phyloP scores from a whole-genome alignment of 192 early-diverging fungal genomes.

The Phlyctochytrium bullatum region DNA sequence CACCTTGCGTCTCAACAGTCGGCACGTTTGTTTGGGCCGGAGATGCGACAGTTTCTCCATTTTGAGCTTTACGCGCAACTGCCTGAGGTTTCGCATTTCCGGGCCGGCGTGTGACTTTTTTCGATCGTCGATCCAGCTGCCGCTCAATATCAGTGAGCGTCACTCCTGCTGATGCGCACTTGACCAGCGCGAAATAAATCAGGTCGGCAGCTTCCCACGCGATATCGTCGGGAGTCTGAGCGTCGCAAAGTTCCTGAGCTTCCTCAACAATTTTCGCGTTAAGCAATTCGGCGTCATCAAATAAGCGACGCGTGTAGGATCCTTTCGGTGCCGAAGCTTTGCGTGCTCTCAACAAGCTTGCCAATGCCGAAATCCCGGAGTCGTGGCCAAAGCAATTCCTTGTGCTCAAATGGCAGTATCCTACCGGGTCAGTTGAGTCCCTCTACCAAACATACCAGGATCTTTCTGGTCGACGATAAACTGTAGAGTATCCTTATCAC shows the following conservation, averaged over 20 bases:
- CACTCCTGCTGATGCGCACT: constrained; percentile 80
- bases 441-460: constrained; percentile 56
- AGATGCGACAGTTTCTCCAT: neutral
- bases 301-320: constrained; percentile 90
- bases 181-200: constrained; percentile 91
- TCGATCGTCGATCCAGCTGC: constrained; percentile 77
- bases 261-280: constrained; percentile 95
- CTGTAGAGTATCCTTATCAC: constrained; percentile 83
- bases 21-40: neutral
- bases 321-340: constrained; percentile 73
- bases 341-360: constrained; percentile 64
- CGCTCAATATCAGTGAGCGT: constrained; percentile 80
- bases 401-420: constrained; percentile 93
- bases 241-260: constrained; percentile 87
- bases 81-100: constrained; percentile 90
- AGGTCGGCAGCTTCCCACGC: constrained; percentile 96
- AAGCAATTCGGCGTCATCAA: constrained; percentile 76
- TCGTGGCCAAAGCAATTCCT: constrained; percentile 88
- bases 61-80: neutral
- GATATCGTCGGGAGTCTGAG: constrained; percentile 70
- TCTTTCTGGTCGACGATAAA: constrained; percentile 85
- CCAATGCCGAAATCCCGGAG: constrained; percentile 72
- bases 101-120: constrained; percentile 80
- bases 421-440: too few species aligned
- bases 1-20: neutral